Percentiles rank a stretch among this genome's conserved stretches.
phyloP scores from a whole-genome alignment of 495 filamentous ascomycete species.

The Neurospora sp. region DNA sequence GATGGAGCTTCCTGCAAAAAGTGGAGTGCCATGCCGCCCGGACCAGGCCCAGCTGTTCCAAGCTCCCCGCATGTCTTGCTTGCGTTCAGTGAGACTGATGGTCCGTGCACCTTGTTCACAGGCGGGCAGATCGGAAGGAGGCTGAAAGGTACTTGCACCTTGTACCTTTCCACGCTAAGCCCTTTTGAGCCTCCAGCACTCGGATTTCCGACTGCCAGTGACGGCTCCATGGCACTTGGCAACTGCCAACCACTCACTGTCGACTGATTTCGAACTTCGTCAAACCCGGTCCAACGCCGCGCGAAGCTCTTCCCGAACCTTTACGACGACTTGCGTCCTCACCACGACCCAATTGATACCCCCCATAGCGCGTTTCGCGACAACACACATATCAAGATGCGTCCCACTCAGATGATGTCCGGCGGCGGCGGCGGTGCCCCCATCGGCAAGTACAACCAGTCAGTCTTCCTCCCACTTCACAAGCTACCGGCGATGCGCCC shows the following conservation, averaged over 20 bases:
- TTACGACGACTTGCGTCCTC: slow-evolving; percentile 3
- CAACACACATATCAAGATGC: slow-evolving; percentile 47
- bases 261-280: slow-evolving; percentile 21
- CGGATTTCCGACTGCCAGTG: neutral
- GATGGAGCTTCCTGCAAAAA: no score
- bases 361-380: slow-evolving; percentile 10
- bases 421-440: slow-evolving; percentile 47
- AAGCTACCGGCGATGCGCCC: slow-evolving; percentile 1
- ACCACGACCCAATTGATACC: slow-evolving; percentile 21
- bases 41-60: no score
- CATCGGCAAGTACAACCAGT: slow-evolving; percentile 61
- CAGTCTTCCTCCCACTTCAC: slow-evolving; percentile 33
- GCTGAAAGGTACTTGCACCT: slow-evolving; percentile 7
- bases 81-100: no score
- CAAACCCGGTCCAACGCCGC: slow-evolving; percentile 5
- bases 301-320: slow-evolving; percentile 14
- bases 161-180: slow-evolving; percentile 13
- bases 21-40: no score
- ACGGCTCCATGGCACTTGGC: neutral
- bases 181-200: slow-evolving; percentile 23
- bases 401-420: slow-evolving; percentile 37
- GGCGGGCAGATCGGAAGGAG: neutral
- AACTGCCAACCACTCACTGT: slow-evolving; percentile 6
- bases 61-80: no score
- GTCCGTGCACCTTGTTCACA: neutral